Conservation (phyloP, 139 green algal genomes). For the Closterium sp. region DNA sequence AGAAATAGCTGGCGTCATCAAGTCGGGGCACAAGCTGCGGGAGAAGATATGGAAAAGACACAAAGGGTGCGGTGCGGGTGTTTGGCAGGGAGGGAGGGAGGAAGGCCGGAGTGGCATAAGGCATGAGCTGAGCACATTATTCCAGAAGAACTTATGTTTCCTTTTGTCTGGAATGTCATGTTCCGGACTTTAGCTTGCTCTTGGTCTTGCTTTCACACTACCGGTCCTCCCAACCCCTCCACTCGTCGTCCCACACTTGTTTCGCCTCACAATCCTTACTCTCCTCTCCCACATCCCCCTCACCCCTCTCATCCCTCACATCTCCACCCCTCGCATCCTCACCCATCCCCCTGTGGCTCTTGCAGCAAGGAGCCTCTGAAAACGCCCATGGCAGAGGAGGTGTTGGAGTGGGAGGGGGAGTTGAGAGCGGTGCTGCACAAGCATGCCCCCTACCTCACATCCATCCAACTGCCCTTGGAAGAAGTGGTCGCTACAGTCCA, state of each 20-base stretch:
- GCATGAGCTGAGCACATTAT: too few species aligned
- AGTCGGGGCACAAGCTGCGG: background rate
- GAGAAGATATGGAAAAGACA: background rate
- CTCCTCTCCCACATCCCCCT: background rate
- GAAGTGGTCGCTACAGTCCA: background rate
- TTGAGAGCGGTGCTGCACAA: background rate
- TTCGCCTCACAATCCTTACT: too few species aligned
- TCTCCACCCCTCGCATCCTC: background rate
- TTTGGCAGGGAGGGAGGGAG: too few species aligned
- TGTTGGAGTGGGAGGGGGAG: background rate
- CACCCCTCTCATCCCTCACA: too few species aligned
- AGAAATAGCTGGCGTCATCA: background rate
- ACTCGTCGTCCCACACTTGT: too few species aligned
- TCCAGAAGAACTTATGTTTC: too few species aligned
- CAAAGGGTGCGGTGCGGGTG: background rate
- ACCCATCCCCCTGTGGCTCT: background rate
- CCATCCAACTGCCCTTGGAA: background rate
- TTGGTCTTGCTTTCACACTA: background rate
- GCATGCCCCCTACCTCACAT: background rate
- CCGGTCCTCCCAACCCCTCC: too few species aligned
- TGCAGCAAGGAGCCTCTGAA: background rate
- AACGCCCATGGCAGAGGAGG: background rate
- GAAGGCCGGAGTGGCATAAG: too few species aligned
- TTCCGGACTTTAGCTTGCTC: background rate
- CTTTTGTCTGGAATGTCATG: too few species aligned